A percentile compares a stretch with the other conserved stretches of the same genome.
These are phyloP conservation scores for Mycena maculata DNA, from an alignment of 768 basidiomycete species.

Conservation along the genomic window DNA sequence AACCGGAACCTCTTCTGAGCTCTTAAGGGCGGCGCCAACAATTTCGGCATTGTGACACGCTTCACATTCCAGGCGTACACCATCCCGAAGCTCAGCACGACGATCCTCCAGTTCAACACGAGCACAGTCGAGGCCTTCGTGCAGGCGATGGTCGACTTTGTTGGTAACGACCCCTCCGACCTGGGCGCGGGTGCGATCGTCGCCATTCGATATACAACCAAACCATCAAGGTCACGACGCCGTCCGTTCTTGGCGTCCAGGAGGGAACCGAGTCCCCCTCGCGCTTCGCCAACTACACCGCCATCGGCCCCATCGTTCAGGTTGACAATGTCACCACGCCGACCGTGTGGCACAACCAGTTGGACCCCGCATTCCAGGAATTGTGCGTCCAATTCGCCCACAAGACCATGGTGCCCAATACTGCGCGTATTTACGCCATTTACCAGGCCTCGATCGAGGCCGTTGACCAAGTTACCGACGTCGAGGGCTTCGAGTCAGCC, in stretches of 20 bases:
- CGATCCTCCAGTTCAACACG: not conserved
- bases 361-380: not conserved
- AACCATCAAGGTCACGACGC: not conserved
- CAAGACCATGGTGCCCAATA: not conserved
- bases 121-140: not conserved
- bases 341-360: not conserved
- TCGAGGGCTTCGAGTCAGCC: not conserved
- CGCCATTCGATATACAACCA: not conserved
- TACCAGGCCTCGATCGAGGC: not conserved
- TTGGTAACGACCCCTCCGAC: not conserved
- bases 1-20: conserved; percentile 50
- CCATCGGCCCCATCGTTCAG: not conserved
- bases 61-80: conserved; percentile 39
- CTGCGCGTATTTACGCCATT: not conserved
- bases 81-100: conserved; percentile 6
- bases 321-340: not conserved
- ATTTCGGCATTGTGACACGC: conserved; percentile 49
- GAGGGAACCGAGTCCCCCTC: not conserved
- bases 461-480: not conserved
- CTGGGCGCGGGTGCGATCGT: not conserved
- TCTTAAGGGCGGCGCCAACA: conserved; percentile 47
- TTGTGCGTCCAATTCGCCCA: not conserved
- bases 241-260: not conserved
- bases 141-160: not conserved
- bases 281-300: conserved; percentile 1